Conservation (phyloP, 768 basidiomycete species). For the Podaxis pistillaris region DNA sequence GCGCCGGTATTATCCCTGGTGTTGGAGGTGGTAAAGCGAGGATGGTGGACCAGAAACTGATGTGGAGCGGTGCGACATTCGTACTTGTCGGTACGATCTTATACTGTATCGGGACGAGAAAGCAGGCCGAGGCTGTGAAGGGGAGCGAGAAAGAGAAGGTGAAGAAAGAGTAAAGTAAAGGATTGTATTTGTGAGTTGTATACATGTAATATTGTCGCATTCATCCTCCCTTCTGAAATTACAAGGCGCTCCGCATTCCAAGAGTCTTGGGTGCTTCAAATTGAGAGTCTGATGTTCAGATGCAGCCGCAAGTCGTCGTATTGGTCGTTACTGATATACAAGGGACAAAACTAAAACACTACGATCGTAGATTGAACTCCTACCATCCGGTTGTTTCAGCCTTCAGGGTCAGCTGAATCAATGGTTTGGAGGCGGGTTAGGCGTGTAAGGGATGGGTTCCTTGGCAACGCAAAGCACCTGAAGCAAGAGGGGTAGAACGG, state of each 20-base stretch:
- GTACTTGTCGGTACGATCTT: conserved; percentile 72
- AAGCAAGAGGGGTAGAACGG: neutral
- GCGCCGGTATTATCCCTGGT: conserved; percentile 30
- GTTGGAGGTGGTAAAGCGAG: conserved; percentile 15
- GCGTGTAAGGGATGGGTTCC: neutral
- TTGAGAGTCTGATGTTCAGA: neutral
- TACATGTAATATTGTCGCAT: neutral
- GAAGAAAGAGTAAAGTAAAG: neutral
- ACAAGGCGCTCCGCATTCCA: neutral
- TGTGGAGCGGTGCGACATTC: conserved; percentile 69
- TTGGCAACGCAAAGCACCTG: neutral
- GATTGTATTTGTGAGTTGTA: conserved; percentile 1
- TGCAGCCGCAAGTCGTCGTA: neutral
- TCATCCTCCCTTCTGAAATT: neutral
- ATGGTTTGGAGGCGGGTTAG: neutral
- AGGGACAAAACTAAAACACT: neutral
- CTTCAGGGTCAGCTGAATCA: neutral
- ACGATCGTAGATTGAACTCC: neutral
- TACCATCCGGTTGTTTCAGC: neutral
- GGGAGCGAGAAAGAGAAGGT: conserved; percentile 21
- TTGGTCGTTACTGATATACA: neutral
- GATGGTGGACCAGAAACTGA: conserved; percentile 36
- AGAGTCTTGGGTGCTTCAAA: too few relatives aligned
- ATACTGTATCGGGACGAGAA: conserved; percentile 51
- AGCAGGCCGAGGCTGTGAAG: conserved; percentile 18